Conservation (phyloP, 2,329 filamentous ascomycete species). For the Myriosclerotinia scirpicola region DNA sequence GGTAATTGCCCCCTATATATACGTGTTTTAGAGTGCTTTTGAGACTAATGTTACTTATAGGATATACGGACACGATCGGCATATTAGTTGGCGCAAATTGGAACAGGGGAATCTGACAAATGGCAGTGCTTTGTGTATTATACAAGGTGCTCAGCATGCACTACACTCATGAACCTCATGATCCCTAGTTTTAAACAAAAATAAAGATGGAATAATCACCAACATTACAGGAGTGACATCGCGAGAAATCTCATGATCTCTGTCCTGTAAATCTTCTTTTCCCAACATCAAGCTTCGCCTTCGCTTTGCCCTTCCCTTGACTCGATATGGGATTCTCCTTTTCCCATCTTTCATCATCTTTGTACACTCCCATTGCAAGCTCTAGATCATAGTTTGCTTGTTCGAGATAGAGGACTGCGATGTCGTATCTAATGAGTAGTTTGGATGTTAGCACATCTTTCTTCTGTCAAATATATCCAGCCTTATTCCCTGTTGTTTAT, state of each 20-base stretch:
- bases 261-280: slow-evolving; percentile 38
- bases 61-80: slow-evolving; percentile 59
- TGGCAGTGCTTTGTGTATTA: slow-evolving; percentile 65
- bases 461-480: not conserved
- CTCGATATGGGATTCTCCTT: slow-evolving; percentile 60
- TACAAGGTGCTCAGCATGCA: slow-evolving; percentile 47
- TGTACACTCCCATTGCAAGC: slow-evolving; percentile 61
- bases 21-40: not conserved
- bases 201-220: not conserved
- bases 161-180: slow-evolving; percentile 1
- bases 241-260: slow-evolving; percentile 25
- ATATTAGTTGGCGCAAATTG: slow-evolving; percentile 42
- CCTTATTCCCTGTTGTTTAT: no score
- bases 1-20: slow-evolving; percentile 43
- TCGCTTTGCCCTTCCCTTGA: slow-evolving; percentile 47
- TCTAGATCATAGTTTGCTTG: slow-evolving; percentile 67
- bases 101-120: slow-evolving; percentile 48
- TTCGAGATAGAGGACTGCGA: slow-evolving; percentile 73
- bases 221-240: not conserved
- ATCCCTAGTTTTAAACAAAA: slow-evolving; percentile 1
- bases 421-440: slow-evolving; percentile 55
- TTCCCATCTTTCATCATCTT: slow-evolving; percentile 76
- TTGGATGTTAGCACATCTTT: slow-evolving; percentile 37
- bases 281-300: slow-evolving; percentile 40
- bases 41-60: slow-evolving; percentile 39